Base-by-base conservation (phyloP, 116 monocot genomes). In the Phalaenopsis hybrid region DNA sequence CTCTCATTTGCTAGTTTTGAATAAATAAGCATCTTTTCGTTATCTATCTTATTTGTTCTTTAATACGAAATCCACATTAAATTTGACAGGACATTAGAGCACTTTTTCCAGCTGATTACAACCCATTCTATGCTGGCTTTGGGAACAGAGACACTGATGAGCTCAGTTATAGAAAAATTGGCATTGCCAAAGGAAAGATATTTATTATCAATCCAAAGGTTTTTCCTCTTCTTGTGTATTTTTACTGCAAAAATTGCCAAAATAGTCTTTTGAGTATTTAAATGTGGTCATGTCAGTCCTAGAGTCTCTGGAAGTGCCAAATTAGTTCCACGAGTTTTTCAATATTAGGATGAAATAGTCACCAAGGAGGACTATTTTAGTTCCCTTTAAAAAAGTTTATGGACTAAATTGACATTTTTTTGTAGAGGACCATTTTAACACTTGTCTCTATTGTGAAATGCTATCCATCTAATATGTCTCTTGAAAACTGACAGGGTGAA, bases 111-210 rank as follows among this genome's bases (percentile, higher is more conserved):
- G 87, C 90, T 83, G 93, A 90, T 79, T 89, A 90, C 84, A 93
- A 93, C 50, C 93, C 93, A 73, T 93, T 93, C 45, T 93, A 93
- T 86, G 93, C 93, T 33, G 93, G 93, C 48, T 93, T 93, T 86
- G 93, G 93, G 23, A 93, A 93, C 63, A 82, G 93, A 90, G 90
- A 93, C 49, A 90, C 93, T 41, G 93, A 93, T 55, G 89, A 93
- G 81, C 86, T 90, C 58, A 90, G 90, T 79, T 93, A 93, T 82
- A 87, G 77, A 63, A 90, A 90, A 73, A 89, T 90, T 18, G 93
- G 93, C 68, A 93, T 93, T 15, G 88, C 90, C 7, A 90, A 90
- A 57, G 93, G 93, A n/a, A 93, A 90, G 67, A 93, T 93, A 81
- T 93, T 90, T 79, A 93, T 93, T 74, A 93, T 93, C 76, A 93